Evolutionary conservation across 768 basidiomycete species (phyloP), one percentile per base, ranked within the genome.

Genomic region (Trametes gibbosa): DNA sequence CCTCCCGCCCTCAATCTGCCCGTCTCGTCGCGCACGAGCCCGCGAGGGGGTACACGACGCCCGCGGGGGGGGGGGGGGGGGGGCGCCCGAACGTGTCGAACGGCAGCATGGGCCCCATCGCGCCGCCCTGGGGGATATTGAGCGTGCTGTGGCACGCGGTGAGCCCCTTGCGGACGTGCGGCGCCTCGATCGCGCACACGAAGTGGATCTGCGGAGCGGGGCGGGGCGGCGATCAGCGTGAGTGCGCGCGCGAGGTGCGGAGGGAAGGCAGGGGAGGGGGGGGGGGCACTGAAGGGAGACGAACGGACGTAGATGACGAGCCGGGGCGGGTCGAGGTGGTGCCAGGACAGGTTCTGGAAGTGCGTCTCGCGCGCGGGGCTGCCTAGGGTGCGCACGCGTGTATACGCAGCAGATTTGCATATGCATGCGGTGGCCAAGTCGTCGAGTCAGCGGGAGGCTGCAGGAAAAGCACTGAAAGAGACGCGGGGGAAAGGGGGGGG

Each of bases 21-120:
- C n/a, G n/a, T n/a, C n/a, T n/a, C 52, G 46, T 29, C 48, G 52
- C 59, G 40, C 59, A 60, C 48, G 52, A 54, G 12, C 59, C 59
- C 21, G 52, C 52, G 23, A 54, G 59, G 21, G 59, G 52, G 47
- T 50, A 53, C 13, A 37, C 6, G 35, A 24, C 47, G 2, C 48
- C 59, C 0, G 46, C 34, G 3, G 46, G n/a, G n/a, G n/a, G n/a
- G n/a, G n/a, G n/a, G n/a, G n/a, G n/a, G n/a, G n/a, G n/a, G n/a
- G n/a, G 45, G n/a, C 40, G 53, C 23, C 42, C 40, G 43, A 29
- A 25, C 21, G 46, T 27, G n/a, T 35, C 24, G 29, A 24, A 23
- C 39, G 34, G 3, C 16, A 48, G 55, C 37, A 14, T 24, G 39
- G 41, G 52, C 16, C 59, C 59, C 47, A 54, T 42, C 25, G 24